These are phyloP conservation scores for Candida glaebosa DNA, from an alignment of 805 yeast species.

Conservation along the genomic window DNA sequence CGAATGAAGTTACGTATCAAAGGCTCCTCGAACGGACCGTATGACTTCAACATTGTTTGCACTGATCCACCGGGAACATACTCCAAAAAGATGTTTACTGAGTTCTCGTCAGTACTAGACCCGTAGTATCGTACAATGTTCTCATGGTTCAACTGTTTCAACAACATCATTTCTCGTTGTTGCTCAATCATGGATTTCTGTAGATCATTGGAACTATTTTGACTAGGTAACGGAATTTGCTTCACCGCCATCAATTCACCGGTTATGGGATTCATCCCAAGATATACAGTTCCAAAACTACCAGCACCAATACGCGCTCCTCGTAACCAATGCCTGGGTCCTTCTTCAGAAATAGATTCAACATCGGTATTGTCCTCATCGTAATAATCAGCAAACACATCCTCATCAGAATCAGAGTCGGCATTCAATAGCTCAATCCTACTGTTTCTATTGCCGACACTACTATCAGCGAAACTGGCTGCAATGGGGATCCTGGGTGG, in stretches of 20 bases:
- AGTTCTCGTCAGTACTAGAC: constrained; percentile 68
- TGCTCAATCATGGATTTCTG: constrained; percentile 66
- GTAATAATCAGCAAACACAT: constrained; percentile 25
- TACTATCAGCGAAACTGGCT: constrained; percentile 24
- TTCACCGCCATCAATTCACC: constrained; percentile 98
- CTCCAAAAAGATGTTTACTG: constrained; percentile 68
- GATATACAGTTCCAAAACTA: constrained; percentile 87
- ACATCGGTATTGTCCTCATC: constrained; percentile 7
- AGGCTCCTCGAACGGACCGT: constrained; percentile 80
- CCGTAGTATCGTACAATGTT: constrained; percentile 93
- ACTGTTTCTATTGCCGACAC: constrained; percentile 29
- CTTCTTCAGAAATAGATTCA: constrained; percentile 10
- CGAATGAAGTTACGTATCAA: constrained; percentile 66
- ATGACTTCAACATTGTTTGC: constrained; percentile 64
- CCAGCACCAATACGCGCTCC: constrained; percentile 96
- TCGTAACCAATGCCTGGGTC: constrained; percentile 81
- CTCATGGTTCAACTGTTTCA: constrained; percentile 80
- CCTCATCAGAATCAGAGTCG: constrained; percentile 38
- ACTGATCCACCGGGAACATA: constrained; percentile 60
- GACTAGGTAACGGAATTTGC: constrained; percentile 71
- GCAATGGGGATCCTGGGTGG: constrained; percentile 24
- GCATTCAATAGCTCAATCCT: constrained; percentile 46
- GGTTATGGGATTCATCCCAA: constrained; percentile 87
- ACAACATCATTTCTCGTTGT: constrained; percentile 73
- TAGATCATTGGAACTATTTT: constrained; percentile 27